Conservation (phyloP, 73 alveolate genomes). For the Paramecium octaurelia region DNA sequence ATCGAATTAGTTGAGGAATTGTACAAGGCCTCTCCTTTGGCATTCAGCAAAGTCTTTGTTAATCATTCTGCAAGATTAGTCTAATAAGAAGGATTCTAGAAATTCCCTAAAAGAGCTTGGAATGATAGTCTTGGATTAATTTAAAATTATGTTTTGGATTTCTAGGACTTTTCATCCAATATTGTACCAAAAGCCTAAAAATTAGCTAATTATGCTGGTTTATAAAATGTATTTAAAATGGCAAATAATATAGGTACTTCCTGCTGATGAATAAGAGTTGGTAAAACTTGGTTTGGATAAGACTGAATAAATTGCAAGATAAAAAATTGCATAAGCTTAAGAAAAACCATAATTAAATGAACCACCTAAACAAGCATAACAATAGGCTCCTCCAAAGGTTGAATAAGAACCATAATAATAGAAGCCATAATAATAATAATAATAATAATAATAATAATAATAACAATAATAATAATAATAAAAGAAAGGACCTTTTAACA, state of each 20-base stretch:
- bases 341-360: background rate
- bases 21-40: slow-evolving; percentile 21
- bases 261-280: background rate
- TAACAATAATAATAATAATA: background rate
- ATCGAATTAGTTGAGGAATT: slow-evolving; percentile 46
- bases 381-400: background rate
- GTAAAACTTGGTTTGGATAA: background rate
- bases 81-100: slow-evolving; percentile 35
- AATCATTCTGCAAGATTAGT: slow-evolving; percentile 16
- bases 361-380: background rate
- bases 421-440: background rate
- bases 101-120: slow-evolving; percentile 61
- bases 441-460: background rate
- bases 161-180: slow-evolving; percentile 24
- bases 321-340: background rate
- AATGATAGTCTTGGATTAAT: slow-evolving; percentile 50
- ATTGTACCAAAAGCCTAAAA: slow-evolving; percentile 52
- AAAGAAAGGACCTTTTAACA: background rate
- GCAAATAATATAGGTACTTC: background rate
- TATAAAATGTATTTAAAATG: slow-evolving; percentile 62
- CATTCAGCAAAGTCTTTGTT: slow-evolving; percentile 21
- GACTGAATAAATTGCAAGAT: background rate
- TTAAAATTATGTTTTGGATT: slow-evolving; percentile 44
- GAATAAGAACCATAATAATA: background rate
- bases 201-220: slow-evolving; percentile 91